Base-by-base conservation (phyloP, 345 rosid genomes). In the Hypericum perforatum region DNA sequence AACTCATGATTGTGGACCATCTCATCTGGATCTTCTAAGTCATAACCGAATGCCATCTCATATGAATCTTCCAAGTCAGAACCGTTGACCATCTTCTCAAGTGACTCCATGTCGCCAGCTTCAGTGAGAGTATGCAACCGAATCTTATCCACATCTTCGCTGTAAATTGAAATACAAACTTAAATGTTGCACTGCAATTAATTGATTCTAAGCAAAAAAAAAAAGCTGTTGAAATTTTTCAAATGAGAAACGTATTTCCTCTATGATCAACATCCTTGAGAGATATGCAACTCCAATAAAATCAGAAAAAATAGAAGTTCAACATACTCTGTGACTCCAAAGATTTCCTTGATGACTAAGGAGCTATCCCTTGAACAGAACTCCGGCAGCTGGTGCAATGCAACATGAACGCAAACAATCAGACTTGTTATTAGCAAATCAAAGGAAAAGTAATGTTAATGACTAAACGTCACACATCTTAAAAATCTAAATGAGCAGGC, bases 281-380 rank as follows among this genome's bases (percentile, higher is more conserved):
- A 55, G 37, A 15, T 45, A 8, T n/a, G 12, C 9, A 56, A 12
- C 52, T 42, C 9, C 11, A 53, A 41, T 22, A 22, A 22, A 22
- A 59, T 49, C 7, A 11, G 49, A 46, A 0, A 8, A 10, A 54
- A 10, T 32, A 40, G 8, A 56, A 56, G 50, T n/a, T 3, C 7
- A 46, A 3, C 89, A 62, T 86, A 89, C 95, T 84, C 97, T 72
- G 94, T 63, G 41, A 82, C 99, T 57, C 99, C 97, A 38, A 86
- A 89, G 57, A 94, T 86, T 73, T 94, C 95, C 79, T 92, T 88
- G 46, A 89, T 79, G 29, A 80, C 69, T 39, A 92, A 77, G 49
- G 99, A 85, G 75, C 68, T 77, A 61, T 86, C 89, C 70, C 77
- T 68, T 7, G 76, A 66, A 65, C 94, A 84, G 72, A 92, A 84